These are phyloP conservation scores for Mycena capillaripes DNA, from an alignment of 768 basidiomycete species.

Conservation along the genomic window DNA sequence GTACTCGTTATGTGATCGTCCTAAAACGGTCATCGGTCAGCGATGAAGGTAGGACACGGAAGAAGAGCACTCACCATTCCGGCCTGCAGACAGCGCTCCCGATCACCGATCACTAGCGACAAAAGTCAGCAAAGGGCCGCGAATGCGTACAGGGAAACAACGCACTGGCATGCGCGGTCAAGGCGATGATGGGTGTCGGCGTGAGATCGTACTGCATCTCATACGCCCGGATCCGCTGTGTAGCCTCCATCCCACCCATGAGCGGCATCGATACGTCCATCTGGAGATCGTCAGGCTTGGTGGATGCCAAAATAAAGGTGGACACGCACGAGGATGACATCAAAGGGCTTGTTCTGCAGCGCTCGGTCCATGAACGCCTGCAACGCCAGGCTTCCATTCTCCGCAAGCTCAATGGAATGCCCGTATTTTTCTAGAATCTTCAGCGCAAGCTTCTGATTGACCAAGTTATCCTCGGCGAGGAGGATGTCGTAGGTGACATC, in stretches of 20 bases:
- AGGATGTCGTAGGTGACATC: conserved; percentile 93
- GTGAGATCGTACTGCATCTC: conserved; percentile 80
- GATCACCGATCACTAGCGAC: conserved; percentile 86
- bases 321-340: conserved; percentile 87
- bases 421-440: conserved; percentile 98
- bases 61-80: conserved; percentile 60
- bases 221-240: conserved; percentile 89
- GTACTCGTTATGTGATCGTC: conserved; percentile 66
- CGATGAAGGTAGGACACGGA: neutral
- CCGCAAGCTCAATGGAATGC: conserved; percentile 95
- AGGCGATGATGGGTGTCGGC: conserved; percentile 92
- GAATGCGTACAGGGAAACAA: conserved; percentile 38
- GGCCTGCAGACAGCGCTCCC: conserved; percentile 82
- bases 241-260: conserved; percentile 99
- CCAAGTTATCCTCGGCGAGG: conserved; percentile 96
- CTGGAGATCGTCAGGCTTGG: conserved; percentile 52
- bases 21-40: conserved; percentile 24
- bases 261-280: conserved; percentile 99
- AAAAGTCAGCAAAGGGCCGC: neutral
- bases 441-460: conserved; percentile 96
- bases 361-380: conserved; percentile 91
- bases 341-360: conserved; percentile 80
- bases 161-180: conserved; percentile 97
- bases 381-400: conserved; percentile 95
- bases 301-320: neutral